Conservation (phyloP, 2,329 filamentous ascomycete genomes). For the Botrytis elliptica region DNA sequence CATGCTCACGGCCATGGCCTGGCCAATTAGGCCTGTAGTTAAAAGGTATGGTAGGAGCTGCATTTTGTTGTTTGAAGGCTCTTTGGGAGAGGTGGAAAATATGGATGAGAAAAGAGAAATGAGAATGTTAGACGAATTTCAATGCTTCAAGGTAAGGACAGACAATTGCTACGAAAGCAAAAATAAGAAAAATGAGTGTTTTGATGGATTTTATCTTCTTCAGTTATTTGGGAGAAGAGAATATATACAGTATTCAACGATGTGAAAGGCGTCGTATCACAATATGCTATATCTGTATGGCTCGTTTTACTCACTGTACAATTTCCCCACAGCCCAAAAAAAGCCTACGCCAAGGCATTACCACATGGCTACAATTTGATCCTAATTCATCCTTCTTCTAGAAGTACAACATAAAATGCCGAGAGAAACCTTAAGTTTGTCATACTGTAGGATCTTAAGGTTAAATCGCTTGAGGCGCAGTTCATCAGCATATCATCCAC, state of each 20-base stretch:
- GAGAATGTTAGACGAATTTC: not conserved
- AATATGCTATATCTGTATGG: not conserved
- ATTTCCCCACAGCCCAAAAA: slow-evolving; percentile 5
- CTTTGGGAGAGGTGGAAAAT: not conserved
- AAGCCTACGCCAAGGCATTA: not conserved
- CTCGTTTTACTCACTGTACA: slow-evolving; percentile 11
- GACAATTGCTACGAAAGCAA: slow-evolving; percentile 7
- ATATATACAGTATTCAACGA: slow-evolving; percentile 4
- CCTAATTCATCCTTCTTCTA: slow-evolving; percentile 2
- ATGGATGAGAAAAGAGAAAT: not conserved
- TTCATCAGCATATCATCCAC: not conserved
- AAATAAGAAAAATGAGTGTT: not conserved
- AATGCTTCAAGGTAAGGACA: slow-evolving; percentile 4
- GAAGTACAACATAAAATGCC: not conserved
- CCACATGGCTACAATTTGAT: not conserved
- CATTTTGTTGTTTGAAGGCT: not conserved
- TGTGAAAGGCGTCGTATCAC: not conserved
- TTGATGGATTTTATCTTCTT: not conserved
- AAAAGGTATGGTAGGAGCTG: slow-evolving; percentile 7
- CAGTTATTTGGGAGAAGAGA: not conserved
- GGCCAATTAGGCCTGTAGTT: not conserved
- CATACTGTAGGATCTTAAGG: slow-evolving; percentile 13
- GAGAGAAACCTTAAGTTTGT: not conserved
- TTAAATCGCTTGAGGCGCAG: slow-evolving; percentile 11
- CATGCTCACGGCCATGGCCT: slow-evolving; percentile 10